A percentile compares a stretch with the other conserved stretches of the same genome.
These are phyloP conservation scores for Dendrobium catenatum DNA, from an alignment of 106 monocot genomes.

Conservation along the genomic window DNA sequence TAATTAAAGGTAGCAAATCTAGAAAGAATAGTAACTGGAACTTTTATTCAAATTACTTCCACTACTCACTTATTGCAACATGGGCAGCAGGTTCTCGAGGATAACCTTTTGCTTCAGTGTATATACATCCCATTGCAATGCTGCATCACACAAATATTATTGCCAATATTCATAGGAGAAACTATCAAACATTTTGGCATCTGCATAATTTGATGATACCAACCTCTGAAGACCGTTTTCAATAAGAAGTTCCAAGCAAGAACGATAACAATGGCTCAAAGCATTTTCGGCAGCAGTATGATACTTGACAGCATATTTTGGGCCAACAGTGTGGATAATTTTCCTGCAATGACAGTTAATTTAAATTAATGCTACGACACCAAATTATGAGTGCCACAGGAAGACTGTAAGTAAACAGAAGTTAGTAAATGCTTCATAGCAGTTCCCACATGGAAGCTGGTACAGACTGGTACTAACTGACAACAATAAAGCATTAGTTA, in stretches of 20 bases:
- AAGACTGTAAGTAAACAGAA: neutral
- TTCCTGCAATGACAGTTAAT: conserved; percentile 43
- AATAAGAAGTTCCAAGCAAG: conserved; percentile 94
- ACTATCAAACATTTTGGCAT: neutral
- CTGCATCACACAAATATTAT: conserved; percentile 29
- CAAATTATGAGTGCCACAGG: neutral
- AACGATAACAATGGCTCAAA: conserved; percentile 91
- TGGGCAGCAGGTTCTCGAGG: conserved; percentile 99
- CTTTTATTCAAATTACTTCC: neutral
- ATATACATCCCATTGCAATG: conserved; percentile 98
- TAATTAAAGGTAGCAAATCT: neutral
- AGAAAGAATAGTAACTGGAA: neutral
- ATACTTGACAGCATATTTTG: conserved; percentile 98
- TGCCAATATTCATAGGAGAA: neutral
- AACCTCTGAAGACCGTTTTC: conserved; percentile 96
- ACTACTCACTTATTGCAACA: conserved; percentile 94
- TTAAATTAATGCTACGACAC: neutral
- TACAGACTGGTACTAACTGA: neutral
- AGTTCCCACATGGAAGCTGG: neutral
- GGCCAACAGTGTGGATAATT: conserved; percentile 95
- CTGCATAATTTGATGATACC: neutral
- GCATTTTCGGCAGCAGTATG: conserved; percentile 99
- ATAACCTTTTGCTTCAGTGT: conserved; percentile 89
- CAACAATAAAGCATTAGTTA: neutral
- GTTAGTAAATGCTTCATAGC: neutral